These are phyloP conservation scores for Beauveria brongniartii DNA, from an alignment of 2,329 filamentous ascomycete species.

Conservation along the genomic window DNA sequence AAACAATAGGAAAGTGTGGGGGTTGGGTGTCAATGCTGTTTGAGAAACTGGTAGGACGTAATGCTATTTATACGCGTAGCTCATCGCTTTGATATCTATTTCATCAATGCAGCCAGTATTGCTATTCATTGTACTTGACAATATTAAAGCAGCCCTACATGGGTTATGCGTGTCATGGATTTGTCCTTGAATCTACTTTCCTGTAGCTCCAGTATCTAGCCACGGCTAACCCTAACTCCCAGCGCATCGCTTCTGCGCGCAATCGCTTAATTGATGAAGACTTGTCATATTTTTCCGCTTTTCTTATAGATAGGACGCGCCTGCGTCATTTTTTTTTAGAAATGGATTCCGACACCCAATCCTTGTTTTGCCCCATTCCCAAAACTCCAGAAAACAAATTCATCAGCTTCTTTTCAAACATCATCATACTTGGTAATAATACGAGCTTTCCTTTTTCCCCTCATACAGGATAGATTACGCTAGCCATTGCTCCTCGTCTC, in stretches of 20 bases:
- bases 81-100: too few relatives aligned
- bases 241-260: neutral
- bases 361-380: conserved; percentile 2
- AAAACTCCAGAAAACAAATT: conserved; percentile 9
- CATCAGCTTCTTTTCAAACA: conserved; percentile 9
- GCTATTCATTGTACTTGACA: too few relatives aligned
- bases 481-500: conserved; percentile 53
- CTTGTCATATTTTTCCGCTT: neutral
- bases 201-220: neutral
- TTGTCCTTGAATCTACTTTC: neutral
- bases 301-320: conserved; percentile 1
- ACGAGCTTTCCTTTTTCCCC: neutral
- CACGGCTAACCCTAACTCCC: neutral
- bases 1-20: too few relatives aligned
- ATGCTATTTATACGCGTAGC: too few relatives aligned
- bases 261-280: neutral
- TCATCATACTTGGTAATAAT: neutral
- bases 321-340: neutral
- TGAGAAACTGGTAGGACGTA: too few relatives aligned
- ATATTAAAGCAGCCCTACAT: too few relatives aligned
- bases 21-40: too few relatives aligned
- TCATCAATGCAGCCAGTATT: too few relatives aligned
- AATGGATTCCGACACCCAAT: neutral
- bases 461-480: conserved; percentile 22
- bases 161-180: too few relatives aligned